Evolutionary conservation across 2,329 filamentous ascomycete species (phyloP).

Genomic region (Acrocalymma vagum): DNA sequence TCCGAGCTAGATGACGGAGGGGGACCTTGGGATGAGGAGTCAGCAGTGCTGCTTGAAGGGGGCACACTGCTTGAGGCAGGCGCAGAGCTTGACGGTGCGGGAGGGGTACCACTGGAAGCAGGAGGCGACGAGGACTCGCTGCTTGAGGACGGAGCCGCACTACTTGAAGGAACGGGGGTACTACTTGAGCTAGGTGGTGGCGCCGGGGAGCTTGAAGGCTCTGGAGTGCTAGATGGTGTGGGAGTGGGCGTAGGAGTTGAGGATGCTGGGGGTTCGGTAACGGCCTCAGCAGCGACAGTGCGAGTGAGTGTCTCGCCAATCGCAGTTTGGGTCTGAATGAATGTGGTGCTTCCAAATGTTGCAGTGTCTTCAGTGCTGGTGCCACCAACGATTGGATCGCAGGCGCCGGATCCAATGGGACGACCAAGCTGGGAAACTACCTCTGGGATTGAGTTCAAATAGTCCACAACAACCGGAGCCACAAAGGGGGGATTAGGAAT

Average conservation of each 20-base stretch:
- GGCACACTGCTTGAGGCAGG: conserved; percentile 16
- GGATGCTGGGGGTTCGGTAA: conserved; percentile 3
- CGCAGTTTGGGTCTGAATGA: conserved; percentile 7
- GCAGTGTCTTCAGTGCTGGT: conserved; percentile 5
- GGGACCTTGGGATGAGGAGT: conserved; percentile 29
- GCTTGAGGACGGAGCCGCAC: conserved; percentile 5
- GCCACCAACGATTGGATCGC: conserved; percentile 38
- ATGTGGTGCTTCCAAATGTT: conserved; percentile 14
- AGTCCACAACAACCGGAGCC: conserved; percentile 34
- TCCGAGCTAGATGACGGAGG: conserved; percentile 10
- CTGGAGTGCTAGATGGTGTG: conserved; percentile 10
- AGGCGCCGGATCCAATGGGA: conserved; percentile 36
- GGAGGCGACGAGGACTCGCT: conserved; percentile 16
- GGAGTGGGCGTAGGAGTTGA: conserved; percentile 11
- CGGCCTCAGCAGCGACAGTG: conserved; percentile 8
- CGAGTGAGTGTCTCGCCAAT: conserved; percentile 7
- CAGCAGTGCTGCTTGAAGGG: conserved; percentile 30
- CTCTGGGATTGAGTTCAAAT: conserved; percentile 39
- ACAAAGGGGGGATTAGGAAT: conserved; percentile 34
- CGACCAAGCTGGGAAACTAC: conserved; percentile 38
- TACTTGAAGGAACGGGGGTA: conserved; percentile 9
- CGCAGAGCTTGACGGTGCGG: conserved; percentile 2
- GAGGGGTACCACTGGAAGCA: conserved; percentile 16
- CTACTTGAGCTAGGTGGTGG: conserved; percentile 10
- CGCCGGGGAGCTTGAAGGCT: conserved; percentile 6